These are phyloP conservation scores for Umbelopsis sp. DNA, from an alignment of 192 early-diverging fungal species.

Conservation along the genomic window DNA sequence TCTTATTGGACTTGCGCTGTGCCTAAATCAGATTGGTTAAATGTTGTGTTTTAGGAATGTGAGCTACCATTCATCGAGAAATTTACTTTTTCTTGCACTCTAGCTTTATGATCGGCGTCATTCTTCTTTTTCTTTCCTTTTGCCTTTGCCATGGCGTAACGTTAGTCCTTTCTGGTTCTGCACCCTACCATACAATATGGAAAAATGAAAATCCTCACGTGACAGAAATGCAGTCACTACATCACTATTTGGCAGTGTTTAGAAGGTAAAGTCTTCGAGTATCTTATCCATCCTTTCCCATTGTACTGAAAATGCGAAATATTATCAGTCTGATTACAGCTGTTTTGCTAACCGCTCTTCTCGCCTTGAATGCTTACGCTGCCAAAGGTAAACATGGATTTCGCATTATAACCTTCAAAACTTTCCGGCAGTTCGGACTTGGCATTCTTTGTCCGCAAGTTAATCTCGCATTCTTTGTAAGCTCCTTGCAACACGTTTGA, in stretches of 20 bases:
- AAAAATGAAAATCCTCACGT: not conserved
- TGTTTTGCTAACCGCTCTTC: not conserved
- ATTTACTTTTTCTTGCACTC: slow-evolving; percentile 31
- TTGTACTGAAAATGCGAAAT: not conserved
- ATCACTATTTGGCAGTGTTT: too few relatives aligned
- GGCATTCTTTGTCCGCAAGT: not conserved
- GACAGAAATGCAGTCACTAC: too few relatives aligned
- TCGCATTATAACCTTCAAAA: not conserved
- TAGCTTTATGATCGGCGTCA: slow-evolving; percentile 48
- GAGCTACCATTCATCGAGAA: not conserved
- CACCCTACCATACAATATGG: not conserved
- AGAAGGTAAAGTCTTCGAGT: too few relatives aligned
- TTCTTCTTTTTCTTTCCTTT: slow-evolving; percentile 49
- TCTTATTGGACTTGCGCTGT: slow-evolving; percentile 39
- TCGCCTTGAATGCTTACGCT: not conserved
- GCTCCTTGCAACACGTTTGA: too few relatives aligned
- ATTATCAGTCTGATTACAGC: not conserved
- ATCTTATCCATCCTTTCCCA: not conserved
- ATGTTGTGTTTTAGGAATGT: not conserved
- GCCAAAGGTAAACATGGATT: not conserved
- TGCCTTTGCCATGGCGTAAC: not conserved
- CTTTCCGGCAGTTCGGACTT: not conserved
- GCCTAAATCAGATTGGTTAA: not conserved
- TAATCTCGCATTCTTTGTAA: too few relatives aligned
- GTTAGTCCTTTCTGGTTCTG: not conserved